Evolutionary conservation across 495 filamentous ascomycete species (phyloP), one percentile per base, ranked within the genome.

Genomic region (Eremomyces bilateralis): DNA sequence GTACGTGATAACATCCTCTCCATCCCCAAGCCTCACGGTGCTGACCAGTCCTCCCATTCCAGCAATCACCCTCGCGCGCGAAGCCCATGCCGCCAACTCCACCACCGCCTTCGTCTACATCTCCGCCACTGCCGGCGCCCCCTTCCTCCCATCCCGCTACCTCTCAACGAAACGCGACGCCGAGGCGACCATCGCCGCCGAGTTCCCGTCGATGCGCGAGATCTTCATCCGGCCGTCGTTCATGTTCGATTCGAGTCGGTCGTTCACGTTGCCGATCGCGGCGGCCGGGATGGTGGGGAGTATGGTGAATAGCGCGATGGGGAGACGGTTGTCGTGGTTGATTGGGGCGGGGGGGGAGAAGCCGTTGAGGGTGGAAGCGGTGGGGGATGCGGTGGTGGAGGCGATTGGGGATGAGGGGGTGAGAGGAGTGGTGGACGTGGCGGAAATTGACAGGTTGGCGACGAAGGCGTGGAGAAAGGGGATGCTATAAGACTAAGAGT

Each of bases 131-230:
- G 80, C 63, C 10, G 84, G 82, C 1, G 78, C 81, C 15, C 78
- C 83, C 12, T 57, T 88, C 15, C 64, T 97, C 34, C 88, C 88
- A 15, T 45, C 53, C 6, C 67, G 88, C 46, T 97, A 97, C 47
- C 82, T 97, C 47, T 69, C 63, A 18, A 93, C 85, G 13, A 97
- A 97, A 53, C 58, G 88, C 31, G 80, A 91, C 48, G 88, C 88
- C 12, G 88, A 97, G 59, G 64, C 62, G 21, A 65, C 69, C 5
- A 85, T 97, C 43, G 57, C 71, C 20, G 59, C 65, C 15, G 61
- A 63, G 31, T 77, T 90, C 38, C 72, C 79, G 0, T 52, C 59
- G 19, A 69, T 94, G 65, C 69, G 88, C 15, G 65, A 61, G 28
- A 59, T 95, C 22, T 93, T 92, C 49, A 58, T 92, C 34, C 67